phyloP scores from a whole-genome alignment of 345 rosid species.

The Microcos paniculata region DNA sequence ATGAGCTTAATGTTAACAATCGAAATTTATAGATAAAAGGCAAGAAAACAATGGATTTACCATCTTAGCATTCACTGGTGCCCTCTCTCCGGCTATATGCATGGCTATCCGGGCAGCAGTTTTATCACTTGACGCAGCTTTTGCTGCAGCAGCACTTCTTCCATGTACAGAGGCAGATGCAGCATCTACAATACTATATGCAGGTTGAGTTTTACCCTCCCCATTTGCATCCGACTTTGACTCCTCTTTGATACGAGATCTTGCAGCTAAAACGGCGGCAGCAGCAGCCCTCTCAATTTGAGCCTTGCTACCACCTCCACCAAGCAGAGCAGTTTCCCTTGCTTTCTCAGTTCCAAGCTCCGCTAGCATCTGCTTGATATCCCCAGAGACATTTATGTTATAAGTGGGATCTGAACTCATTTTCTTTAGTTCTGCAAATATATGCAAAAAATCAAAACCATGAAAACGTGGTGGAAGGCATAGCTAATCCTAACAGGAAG shows the following conservation, averaged over 20 bases:
- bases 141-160: conserved; percentile 93
- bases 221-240: conserved; percentile 55
- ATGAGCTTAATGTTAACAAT: not conserved
- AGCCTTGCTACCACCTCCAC: conserved; percentile 96
- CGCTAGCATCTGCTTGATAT: conserved; percentile 82
- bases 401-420: conserved; percentile 72
- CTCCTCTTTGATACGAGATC: conserved; percentile 68
- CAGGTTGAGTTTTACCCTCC: conserved; percentile 41
- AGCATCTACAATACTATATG: conserved; percentile 87
- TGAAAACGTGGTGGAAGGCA: not conserved
- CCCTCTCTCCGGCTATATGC: conserved; percentile 97
- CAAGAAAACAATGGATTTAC: conserved; percentile 40
- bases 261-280: conserved; percentile 76
- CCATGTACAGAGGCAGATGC: conserved; percentile 97
- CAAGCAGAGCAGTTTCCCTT: conserved; percentile 74
- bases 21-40: not conserved
- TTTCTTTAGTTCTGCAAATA: conserved; percentile 56
- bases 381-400: conserved; percentile 74
- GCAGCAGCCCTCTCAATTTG: conserved; percentile 96
- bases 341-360: conserved; percentile 96
- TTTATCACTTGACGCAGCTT: conserved; percentile 75
- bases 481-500: conserved; percentile 13
- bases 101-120: conserved; percentile 90
- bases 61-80: conserved; percentile 80
- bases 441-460: conserved; percentile 17